Evolutionary conservation across 495 filamentous ascomycete species (phyloP), one percentile per base, ranked within the genome.

Genomic region (Neurospora sp.): DNA sequence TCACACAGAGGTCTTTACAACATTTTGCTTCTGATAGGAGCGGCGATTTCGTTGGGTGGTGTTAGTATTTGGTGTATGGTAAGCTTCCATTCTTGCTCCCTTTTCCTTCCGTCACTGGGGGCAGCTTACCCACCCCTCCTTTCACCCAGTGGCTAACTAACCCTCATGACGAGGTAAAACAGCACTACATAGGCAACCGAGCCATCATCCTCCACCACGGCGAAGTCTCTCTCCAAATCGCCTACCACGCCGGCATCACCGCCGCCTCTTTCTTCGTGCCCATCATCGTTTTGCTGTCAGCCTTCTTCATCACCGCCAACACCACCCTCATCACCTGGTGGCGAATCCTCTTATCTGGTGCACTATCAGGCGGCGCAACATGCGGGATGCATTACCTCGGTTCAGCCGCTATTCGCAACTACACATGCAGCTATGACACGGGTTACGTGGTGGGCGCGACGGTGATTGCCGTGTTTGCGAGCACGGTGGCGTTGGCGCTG

Each of bases 321-420:
- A 86, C 86, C 72, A 86, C 87, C 45, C 83, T 78, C 39, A 82
- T 91, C 14, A 86, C 83, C 40, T 86, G 87, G 78, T 74, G 86
- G 77, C 87, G 89, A 12, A 86, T 92, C 17, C 61, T 82, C n/a
- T 73, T 86, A 0, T 90, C 90, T 37, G 93, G 94, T 1, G 72
- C 87, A 5, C 80, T 94, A 53, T 89, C 90, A 0, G 94, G 94
- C 8, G 81, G 87, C 3, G 88, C 92, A 22, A 90, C 96, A 70
- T 92, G 91, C 71, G 94, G 90, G 5, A 97, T 97, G 94, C 93
- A 97, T 78, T 97, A 97, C 75, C 82, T 96, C 61, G 93, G 93
- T 37, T 92, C 96, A 76, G 86, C 90, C 14, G 92, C 94, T 41
- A 94, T 96, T 75, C 82, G 84, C 16, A 96, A 97, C 79, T 97